Evolutionary conservation across 805 yeast genomes (phyloP), one percentile per base, ranked within the genome.

Genomic region (Komagataella pseudopastoris): DNA sequence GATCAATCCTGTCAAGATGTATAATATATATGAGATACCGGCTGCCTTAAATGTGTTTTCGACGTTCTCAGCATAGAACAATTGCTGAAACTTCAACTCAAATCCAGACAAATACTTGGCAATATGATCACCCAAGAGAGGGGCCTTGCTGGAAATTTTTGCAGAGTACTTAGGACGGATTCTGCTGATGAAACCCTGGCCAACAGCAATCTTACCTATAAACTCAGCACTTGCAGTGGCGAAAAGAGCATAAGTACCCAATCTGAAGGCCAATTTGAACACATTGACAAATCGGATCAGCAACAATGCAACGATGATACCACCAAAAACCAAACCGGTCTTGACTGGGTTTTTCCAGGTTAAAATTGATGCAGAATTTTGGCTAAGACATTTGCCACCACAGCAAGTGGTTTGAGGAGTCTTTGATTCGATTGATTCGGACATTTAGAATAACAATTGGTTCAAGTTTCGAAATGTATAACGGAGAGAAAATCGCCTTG

Each of bases 121-220:
- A 55, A 67, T 64, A 58, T 75, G 72, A n/a, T 61, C 54, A 18
- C 66, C 60, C 50, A 61, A 60, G 23, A 54, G 50, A 17, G 60
- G 65, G 17, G 64, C 63, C 48, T 54, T 56, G 30, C 61, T 56
- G 49, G 67, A 62, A 30, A 60, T 50, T 53, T 59, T 61, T 5
- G 72, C 59, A 52, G 62, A 60, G 48, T 67, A 62, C n/a, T 77
- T 70, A 51, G 93, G 88, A 65, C 77, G 82, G 74, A 85, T 81
- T 60, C 81, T 78, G 55, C 89, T 77, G 54, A 91, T 83, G 56
- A 90, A 74, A 17, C 97, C 96, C 62, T 75, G 72, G 57, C 96
- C 96, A 49, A 86, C 75, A 57, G 84, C 68, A 46, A 80, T 59
- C 63, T 84, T 84, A 55, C 95, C 85, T 52, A 75, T 72, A 62